A percentile compares a stretch with the other conserved stretches of the same genome.
phyloP scores from a whole-genome alignment of 225 moss, liverwort and hornwort species.

The Rhytidiadelphus loreus region DNA sequence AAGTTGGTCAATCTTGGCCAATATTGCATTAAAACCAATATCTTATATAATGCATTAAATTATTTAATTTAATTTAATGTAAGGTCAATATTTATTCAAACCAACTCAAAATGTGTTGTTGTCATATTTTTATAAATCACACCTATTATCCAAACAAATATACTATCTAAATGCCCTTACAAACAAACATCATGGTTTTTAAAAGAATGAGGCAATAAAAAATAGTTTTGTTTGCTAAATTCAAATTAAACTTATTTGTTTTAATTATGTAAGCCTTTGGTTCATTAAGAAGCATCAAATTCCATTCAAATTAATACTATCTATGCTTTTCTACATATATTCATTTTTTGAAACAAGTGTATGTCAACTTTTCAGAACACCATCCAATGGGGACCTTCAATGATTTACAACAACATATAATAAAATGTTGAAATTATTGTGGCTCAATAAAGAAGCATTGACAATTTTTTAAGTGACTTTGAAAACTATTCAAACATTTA shows the following conservation, averaged over 20 bases:
- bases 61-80: too few relatives aligned
- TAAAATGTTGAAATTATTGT: background rate
- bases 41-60: too few relatives aligned
- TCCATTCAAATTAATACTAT: background rate
- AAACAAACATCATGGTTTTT: too few relatives aligned
- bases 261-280: background rate
- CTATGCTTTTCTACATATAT: background rate
- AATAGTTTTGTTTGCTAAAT: background rate
- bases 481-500: background rate
- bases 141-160: too few relatives aligned
- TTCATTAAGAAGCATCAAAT: background rate
- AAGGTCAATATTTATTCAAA: too few relatives aligned
- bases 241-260: background rate
- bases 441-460: background rate
- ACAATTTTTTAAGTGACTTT: background rate
- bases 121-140: too few relatives aligned
- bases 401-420: background rate
- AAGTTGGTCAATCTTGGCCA: too few relatives aligned
- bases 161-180: too few relatives aligned
- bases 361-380: background rate
- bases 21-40: too few relatives aligned
- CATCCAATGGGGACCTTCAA: background rate
- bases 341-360: background rate
- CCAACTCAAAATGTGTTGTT: too few relatives aligned
- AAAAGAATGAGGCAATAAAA: too few relatives aligned